Conservation (phyloP, 352 stramenopile genomes). For the Pythium oligandrum region DNA sequence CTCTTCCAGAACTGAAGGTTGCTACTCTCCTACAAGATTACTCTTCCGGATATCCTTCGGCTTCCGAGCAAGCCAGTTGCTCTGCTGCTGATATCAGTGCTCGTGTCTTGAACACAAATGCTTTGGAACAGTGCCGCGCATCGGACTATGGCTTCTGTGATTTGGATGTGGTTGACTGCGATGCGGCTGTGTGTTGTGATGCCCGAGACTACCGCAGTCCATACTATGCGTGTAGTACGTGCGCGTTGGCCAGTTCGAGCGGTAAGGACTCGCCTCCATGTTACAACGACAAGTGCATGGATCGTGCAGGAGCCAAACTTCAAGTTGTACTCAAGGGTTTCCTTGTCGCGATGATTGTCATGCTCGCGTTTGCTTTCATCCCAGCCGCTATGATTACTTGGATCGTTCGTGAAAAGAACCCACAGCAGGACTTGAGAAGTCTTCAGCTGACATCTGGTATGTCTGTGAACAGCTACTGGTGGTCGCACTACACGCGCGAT, state of each 20-base stretch:
- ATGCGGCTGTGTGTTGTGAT: slow-evolving; percentile 32
- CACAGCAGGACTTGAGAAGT: too few species aligned
- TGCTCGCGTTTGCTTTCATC: slow-evolving; percentile 69
- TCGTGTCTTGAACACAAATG: slow-evolving; percentile 13
- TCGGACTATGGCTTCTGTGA: slow-evolving; percentile 36
- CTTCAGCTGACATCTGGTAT: slow-evolving; percentile 23
- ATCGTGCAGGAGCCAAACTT: slow-evolving; percentile 50
- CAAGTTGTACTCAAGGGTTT: slow-evolving; percentile 63
- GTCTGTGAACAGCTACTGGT: slow-evolving; percentile 50
- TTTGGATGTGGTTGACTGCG: slow-evolving; percentile 35
- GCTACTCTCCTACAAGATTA: slow-evolving; percentile 39
- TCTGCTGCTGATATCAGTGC: slow-evolving; percentile 11
- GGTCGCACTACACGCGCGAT: slow-evolving; percentile 54
- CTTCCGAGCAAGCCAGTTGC: slow-evolving; percentile 21
- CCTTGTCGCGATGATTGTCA: slow-evolving; percentile 48
- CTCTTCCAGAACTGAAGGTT: slow-evolving; percentile 37
- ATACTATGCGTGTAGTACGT: slow-evolving; percentile 38
- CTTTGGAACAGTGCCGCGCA: slow-evolving; percentile 3
- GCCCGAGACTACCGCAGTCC: slow-evolving; percentile 24
- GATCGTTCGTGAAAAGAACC: slow-evolving; percentile 46
- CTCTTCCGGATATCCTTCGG: slow-evolving; percentile 13
- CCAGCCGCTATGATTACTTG: slow-evolving; percentile 60
- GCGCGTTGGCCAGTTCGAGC: slow-evolving; percentile 4
- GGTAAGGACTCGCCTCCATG: slow-evolving; percentile 6
- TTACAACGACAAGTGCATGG: slow-evolving; percentile 34